Evolutionary conservation across 1,284 basidiomycete genomes (phyloP), one percentile per base, ranked within the genome.

Genomic region (Bjerkandera adusta): DNA sequence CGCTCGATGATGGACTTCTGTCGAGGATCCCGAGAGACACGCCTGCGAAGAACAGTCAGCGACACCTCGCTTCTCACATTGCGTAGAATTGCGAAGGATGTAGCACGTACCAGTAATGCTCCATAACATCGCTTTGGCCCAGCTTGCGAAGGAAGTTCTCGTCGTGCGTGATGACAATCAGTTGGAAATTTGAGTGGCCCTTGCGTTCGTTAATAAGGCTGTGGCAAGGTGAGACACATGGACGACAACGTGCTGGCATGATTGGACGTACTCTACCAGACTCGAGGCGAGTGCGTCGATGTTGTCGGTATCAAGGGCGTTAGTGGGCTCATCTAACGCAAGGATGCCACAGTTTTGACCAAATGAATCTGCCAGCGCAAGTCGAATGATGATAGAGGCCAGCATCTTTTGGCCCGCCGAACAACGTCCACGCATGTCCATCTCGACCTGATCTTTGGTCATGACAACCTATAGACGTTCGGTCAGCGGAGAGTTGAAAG

Each of bases 401-500:
- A 99, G 72, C 76, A 98, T 97, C 70, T 99, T 99, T 68, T 99
- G 97, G 0, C 97, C 97, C 0, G 97, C 97, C 16, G 91, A 95
- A 68, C 97, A 99, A 51, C 97, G 84, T 22, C 97, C 97, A 50
- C 96, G 86, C 96, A 99, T 99, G 66, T 99, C 96, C 85, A 99
- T 95, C 68, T 99, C 96, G 2, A 97, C 94, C 60, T 93, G 88
- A 64, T 98, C 95, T 71, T 98, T 99, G 51, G 89, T 90, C 96
- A 99, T 99, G 54, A 97, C 94, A 41, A 97, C 91, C 90, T 93
- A 57, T 34, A 48, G 27, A 50, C 32, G 18, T 37, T 70, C 36
- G 69, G 58, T 52, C 54, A 48, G 18, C 22, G 21, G 10, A 6
- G 7, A 36, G 13, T 16, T 18, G 27, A 32, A 15, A 41, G 5